Evolutionary conservation across 148 eudicot genomes (phyloP).

Genomic region (Nepenthes mirabilis): DNA sequence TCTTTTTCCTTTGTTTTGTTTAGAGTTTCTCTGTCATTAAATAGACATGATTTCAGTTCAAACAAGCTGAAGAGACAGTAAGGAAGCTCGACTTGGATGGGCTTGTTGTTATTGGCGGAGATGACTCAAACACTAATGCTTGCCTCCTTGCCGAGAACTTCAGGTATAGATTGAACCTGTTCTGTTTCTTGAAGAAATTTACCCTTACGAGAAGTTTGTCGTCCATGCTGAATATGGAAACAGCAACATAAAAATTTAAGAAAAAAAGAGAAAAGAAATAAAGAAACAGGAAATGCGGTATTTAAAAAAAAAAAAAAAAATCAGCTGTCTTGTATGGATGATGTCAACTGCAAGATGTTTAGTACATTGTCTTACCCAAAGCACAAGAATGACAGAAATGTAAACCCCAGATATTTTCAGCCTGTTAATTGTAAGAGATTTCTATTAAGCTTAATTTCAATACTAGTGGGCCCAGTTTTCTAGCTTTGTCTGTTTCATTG

Average conservation of each 20-base stretch:
- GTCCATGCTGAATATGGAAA: neutral
- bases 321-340: no score
- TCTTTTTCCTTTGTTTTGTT: neutral
- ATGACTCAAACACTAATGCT: slow-evolving; percentile 97
- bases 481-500: neutral
- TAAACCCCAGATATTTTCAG: no score
- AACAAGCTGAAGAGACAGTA: slow-evolving; percentile 94
- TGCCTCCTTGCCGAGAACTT: slow-evolving; percentile 97
- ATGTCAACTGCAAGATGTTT: no score
- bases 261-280: no score
- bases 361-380: no score
- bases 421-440: no score
- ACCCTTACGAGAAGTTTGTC: neutral
- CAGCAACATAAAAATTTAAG: neutral
- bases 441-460: no score
- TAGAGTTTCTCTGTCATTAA: neutral
- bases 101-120: slow-evolving; percentile 97
- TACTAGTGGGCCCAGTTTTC: neutral
- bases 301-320: no score
- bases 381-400: no score
- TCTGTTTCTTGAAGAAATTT: neutral
- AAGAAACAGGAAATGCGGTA: no score
- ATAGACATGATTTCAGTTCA: slow-evolving; percentile 44
- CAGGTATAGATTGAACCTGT: slow-evolving; percentile 28
- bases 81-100: slow-evolving; percentile 89